These are phyloP conservation scores for Wickerhamomyces rabaulensis DNA, from an alignment of 805 yeast genomes.

Conservation along the genomic window DNA sequence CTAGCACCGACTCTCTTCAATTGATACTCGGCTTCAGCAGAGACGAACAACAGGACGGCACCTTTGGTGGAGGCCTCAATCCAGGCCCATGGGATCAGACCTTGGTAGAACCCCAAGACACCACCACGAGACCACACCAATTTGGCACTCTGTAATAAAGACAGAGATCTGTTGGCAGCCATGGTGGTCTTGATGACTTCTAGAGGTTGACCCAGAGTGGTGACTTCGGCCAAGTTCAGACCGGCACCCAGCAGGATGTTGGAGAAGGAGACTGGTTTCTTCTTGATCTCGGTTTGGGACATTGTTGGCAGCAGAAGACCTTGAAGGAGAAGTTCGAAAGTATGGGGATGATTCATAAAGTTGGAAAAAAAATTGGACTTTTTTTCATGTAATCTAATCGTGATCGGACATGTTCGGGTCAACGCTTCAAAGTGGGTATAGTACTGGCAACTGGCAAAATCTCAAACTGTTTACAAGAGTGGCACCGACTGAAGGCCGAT, in stretches of 20 bases:
- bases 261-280: conserved; percentile 83
- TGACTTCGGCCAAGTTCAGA: conserved; percentile 84
- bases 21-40: conserved; percentile 85
- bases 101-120: conserved; percentile 87
- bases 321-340: background rate
- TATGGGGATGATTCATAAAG: background rate
- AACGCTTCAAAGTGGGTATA: too few relatives aligned
- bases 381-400: background rate
- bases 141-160: conserved; percentile 60
- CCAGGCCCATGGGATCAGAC: conserved; percentile 99
- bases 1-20: conserved; percentile 59
- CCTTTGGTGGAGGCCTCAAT: conserved; percentile 99
- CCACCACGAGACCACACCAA: conserved; percentile 95
- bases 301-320: background rate
- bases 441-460: too few relatives aligned
- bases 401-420: background rate
- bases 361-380: background rate
- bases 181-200: conserved; percentile 96
- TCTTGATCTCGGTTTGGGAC: conserved; percentile 38
- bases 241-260: conserved; percentile 93
- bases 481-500: too few relatives aligned
- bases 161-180: conserved; percentile 88
- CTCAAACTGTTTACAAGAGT: too few relatives aligned
- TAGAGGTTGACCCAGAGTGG: conserved; percentile 94
- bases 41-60: conserved; percentile 87